Base-by-base conservation (phyloP, 371 early-diverging fungal genomes). In the Rhizopus stolonifer region DNA sequence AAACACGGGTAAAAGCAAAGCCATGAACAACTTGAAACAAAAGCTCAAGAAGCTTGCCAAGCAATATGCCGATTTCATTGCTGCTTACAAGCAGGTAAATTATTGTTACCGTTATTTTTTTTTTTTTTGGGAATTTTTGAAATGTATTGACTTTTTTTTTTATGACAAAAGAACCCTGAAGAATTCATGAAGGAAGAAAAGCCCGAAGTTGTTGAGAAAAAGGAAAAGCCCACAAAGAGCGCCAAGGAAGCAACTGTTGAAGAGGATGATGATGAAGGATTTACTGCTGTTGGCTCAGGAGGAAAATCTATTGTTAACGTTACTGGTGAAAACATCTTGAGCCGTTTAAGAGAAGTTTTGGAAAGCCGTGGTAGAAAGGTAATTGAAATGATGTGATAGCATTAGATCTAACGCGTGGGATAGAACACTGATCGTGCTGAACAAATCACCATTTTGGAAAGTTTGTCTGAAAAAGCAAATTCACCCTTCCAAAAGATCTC, bases 301-400 rank as follows among this genome's bases (percentile, higher is more conserved):
- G 92, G 91, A 57, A 92, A 91, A 79, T 51, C 74, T 19, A 70
- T 83, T 25, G 54, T 49, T 15, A 52, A 58, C 38, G 45, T 65
- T 32, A 85, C 80, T 23, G 59, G 81, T n/a, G 93, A 90, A 32
- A 86, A 85, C 61, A 65, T 98, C 45, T 89, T 89, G 75, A 84
- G 87, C 70, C 82, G 85, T 60, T 80, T 98, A 38, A 69, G 70
- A 50, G 93, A 92, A 67, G 76, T 96, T 32, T 56, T 86, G 45
- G 87, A 88, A 40, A 86, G 90, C 40, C 90, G 98, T 61, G 99
- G 99, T 57, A 94, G 94, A 78, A 93, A 92, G 84, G 86, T 87
- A 70, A 63, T 21, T 25, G 6, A 17, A 38, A 7, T 36, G 24
- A 34, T 29, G 4, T 36, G 21, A 38, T 6, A 10, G 39, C 14